Conservation (phyloP, 2,329 filamentous ascomycete genomes). For the Ophiocordyceps robertsii region DNA sequence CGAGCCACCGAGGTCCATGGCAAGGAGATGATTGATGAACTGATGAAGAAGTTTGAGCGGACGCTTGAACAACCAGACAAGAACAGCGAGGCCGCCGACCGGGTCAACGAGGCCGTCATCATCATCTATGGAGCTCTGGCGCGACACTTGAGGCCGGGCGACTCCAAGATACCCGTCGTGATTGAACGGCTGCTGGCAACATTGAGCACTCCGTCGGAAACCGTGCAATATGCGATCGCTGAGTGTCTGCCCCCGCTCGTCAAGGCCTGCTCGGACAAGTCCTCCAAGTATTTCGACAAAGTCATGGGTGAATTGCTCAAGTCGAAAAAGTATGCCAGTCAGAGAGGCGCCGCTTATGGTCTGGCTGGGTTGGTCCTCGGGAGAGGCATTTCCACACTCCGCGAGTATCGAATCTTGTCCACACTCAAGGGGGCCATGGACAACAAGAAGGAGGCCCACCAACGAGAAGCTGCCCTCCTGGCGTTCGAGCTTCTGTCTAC, state of each 20-base stretch:
- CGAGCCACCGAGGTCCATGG: constrained; percentile 70
- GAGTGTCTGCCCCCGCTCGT: constrained; percentile 90
- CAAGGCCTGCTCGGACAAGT: constrained; percentile 63
- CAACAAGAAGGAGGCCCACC: constrained; percentile 85
- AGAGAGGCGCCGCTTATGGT: constrained; percentile 89
- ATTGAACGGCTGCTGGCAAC: constrained; percentile 77
- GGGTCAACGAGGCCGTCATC: constrained; percentile 92
- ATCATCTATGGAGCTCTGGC: constrained; percentile 94
- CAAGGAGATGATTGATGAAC: constrained; percentile 65
- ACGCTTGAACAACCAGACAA: constrained; percentile 79
- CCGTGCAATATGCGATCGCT: constrained; percentile 91
- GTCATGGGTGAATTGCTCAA: constrained; percentile 72
- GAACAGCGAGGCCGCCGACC: constrained; percentile 67
- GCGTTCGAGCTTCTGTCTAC: constrained; percentile 84
- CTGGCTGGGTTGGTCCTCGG: constrained; percentile 81
- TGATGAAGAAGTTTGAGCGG: constrained; percentile 86
- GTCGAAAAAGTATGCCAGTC: constrained; percentile 82
- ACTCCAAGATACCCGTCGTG: constrained; percentile 76
- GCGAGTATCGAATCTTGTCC: constrained; percentile 76
- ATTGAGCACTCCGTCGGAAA: constrained; percentile 87
- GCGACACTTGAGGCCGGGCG: constrained; percentile 72
- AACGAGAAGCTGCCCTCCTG: constrained; percentile 77
- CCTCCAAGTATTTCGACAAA: constrained; percentile 65
- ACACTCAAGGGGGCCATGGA: constrained; percentile 72
- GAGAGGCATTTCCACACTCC: constrained; percentile 68